A percentile compares a stretch with the other conserved stretches of the same genome.
Conservation (phyloP, 495 filamentous ascomycete genomes). For the Penicillium antarcticum region DNA sequence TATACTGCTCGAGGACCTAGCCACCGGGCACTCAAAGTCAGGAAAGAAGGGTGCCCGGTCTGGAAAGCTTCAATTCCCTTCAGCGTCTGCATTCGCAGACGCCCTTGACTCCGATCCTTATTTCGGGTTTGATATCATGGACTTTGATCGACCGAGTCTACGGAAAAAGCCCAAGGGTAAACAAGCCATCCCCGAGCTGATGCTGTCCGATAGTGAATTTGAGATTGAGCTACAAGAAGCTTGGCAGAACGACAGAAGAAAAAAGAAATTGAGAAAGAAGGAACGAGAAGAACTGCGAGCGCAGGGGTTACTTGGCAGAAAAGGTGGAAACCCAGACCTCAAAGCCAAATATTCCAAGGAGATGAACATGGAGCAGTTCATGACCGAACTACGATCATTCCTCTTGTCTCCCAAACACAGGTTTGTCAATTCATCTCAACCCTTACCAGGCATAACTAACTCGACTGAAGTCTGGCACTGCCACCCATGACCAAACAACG, state of each 20-base stretch:
- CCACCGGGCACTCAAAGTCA: slow-evolving; percentile 4
- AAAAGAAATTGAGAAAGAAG: slow-evolving; percentile 77
- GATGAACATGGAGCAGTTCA: slow-evolving; percentile 67
- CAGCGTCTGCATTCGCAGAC: slow-evolving; percentile 63
- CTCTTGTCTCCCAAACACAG: slow-evolving; percentile 59
- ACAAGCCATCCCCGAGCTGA: slow-evolving; percentile 40
- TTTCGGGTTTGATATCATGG: slow-evolving; percentile 78
- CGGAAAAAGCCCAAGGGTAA: slow-evolving; percentile 56
- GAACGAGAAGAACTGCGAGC: slow-evolving; percentile 75
- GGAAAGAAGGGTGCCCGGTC: slow-evolving; percentile 6
- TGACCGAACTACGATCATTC: slow-evolving; percentile 68
- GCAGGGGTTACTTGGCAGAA: slow-evolving; percentile 73
- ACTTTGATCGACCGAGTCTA: slow-evolving; percentile 64
- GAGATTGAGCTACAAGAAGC: slow-evolving; percentile 54
- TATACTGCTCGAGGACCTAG: slow-evolving; percentile 17
- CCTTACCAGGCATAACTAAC: slow-evolving; percentile 2
- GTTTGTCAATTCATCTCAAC: slow-evolving; percentile 41
- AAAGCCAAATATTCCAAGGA: slow-evolving; percentile 69
- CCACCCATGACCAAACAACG: slow-evolving; percentile 79
- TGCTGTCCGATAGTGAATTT: slow-evolving; percentile 73
- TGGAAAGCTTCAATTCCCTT: slow-evolving; percentile 46
- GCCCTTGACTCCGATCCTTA: slow-evolving; percentile 59
- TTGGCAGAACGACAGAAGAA: slow-evolving; percentile 75
- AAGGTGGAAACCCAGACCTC: slow-evolving; percentile 59
- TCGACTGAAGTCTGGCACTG: slow-evolving; percentile 59